Conservation (phyloP, 805 yeast genomes). For the Grigorovia humatica region DNA sequence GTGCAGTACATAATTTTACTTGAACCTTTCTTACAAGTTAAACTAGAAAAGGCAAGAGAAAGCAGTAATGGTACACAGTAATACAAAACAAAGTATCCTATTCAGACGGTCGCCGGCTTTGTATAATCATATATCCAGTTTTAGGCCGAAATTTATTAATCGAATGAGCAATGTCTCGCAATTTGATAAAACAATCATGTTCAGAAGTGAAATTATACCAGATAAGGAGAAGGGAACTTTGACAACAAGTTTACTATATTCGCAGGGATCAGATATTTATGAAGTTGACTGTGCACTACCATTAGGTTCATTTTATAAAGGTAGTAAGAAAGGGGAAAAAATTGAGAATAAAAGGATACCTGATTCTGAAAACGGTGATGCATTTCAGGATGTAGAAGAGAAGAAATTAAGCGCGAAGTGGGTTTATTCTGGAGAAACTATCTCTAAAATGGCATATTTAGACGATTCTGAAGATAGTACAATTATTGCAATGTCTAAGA, state of each 20-base stretch:
- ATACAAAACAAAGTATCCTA: neutral
- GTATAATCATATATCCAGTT: constrained; percentile 27
- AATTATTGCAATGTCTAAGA: constrained; percentile 22
- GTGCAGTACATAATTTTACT: too few species aligned
- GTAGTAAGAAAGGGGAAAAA: neutral
- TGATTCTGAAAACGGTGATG: constrained; percentile 41
- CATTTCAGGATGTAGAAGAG: constrained; percentile 39
- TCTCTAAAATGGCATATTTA: constrained; percentile 19
- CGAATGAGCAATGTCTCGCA: constrained; percentile 18
- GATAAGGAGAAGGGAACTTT: constrained; percentile 22
- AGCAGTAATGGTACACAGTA: neutral
- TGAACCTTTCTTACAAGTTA: neutral
- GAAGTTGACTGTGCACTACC: constrained; percentile 25
- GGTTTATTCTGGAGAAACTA: constrained; percentile 25
- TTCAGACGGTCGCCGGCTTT: constrained; percentile 6
- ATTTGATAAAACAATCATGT: constrained; percentile 19
- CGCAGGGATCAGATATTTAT: constrained; percentile 25
- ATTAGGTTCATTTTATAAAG: constrained; percentile 14
- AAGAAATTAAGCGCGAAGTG: constrained; percentile 17
- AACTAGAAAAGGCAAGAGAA: neutral
- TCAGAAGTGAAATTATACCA: constrained; percentile 23
- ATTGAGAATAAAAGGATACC: constrained; percentile 2
- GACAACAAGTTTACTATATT: constrained; percentile 20
- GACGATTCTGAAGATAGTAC: constrained; percentile 32
- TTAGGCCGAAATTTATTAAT: constrained; percentile 30